A percentile compares a stretch with the other conserved stretches of the same genome.
phyloP scores from a whole-genome alignment of 129 eudicot species.

The Smallanthus sonchifolius region DNA sequence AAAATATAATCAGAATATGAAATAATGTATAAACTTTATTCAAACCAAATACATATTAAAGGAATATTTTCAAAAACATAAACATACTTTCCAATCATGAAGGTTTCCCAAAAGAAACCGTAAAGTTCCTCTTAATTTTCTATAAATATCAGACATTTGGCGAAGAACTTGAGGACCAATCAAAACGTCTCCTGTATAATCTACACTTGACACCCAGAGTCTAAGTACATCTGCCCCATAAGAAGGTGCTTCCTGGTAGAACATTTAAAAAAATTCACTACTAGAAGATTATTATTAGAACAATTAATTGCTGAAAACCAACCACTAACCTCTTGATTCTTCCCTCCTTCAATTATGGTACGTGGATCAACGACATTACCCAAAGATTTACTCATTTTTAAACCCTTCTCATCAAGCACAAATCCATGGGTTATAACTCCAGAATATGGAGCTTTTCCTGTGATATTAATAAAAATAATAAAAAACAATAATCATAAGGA shows the following conservation, averaged over 20 bases:
- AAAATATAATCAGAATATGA: conserved; percentile 12
- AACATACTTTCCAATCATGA: conserved; percentile 89
- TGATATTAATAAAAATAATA: conserved; percentile 13
- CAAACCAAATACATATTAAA: neutral
- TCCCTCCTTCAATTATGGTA: conserved; percentile 84
- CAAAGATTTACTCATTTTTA: conserved; percentile 94
- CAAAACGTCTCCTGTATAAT: conserved; percentile 84
- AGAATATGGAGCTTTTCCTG: conserved; percentile 91
- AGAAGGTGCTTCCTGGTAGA: conserved; percentile 62
- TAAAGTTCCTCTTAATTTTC: conserved; percentile 90
- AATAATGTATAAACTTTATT: neutral
- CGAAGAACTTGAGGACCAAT: conserved; percentile 86
- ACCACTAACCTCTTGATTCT: conserved; percentile 59
- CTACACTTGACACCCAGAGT: conserved; percentile 99
- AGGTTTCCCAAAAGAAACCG: conserved; percentile 91
- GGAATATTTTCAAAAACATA: neutral
- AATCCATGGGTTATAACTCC: conserved; percentile 92
- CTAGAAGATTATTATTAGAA: neutral
- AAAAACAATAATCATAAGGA: neutral
- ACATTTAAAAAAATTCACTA: neutral
- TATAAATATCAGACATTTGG: conserved; percentile 91
- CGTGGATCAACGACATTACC: conserved; percentile 98
- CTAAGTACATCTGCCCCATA: conserved; percentile 96
- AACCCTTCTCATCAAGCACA: conserved; percentile 93
- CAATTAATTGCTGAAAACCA: neutral